Conservation (phyloP, 225 moss, liverwort and hornwort genomes). For the Pseudoscleropodium purum region DNA sequence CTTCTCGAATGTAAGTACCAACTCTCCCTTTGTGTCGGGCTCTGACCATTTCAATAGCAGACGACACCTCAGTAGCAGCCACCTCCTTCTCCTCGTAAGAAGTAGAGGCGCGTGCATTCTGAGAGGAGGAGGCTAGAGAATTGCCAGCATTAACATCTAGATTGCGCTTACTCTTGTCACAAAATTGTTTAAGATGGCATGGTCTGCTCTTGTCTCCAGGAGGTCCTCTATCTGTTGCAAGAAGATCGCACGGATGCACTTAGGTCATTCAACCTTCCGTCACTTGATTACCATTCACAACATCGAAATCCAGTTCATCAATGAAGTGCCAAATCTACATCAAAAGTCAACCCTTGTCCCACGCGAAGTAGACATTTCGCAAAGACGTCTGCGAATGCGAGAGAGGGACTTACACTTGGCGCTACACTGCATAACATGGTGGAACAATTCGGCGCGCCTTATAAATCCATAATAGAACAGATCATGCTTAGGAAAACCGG, state of each 20-base stretch:
- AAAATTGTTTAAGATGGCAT: conserved; percentile 7
- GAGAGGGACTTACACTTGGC: conserved; percentile 22
- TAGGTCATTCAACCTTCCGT: background rate
- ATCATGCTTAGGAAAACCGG: conserved; percentile 2
- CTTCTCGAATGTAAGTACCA: conserved; percentile 79
- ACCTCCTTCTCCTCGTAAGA: conserved; percentile 36
- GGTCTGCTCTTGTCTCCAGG: conserved; percentile 25
- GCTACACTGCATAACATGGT: conserved; percentile 1
- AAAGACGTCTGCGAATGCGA: background rate
- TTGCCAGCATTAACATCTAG: conserved; percentile 22
- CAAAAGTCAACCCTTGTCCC: background rate
- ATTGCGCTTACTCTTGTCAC: conserved; percentile 29
- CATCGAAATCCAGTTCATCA: background rate
- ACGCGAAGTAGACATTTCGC: background rate
- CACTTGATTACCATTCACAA: background rate
- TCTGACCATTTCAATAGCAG: conserved; percentile 21
- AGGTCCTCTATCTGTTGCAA: conserved; percentile 25
- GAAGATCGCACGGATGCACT: background rate
- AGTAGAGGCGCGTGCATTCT: conserved; percentile 19
- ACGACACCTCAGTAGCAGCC: conserved; percentile 8
- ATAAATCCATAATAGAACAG: conserved; percentile 33
- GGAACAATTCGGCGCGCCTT: conserved; percentile 25
- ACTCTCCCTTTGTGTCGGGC: conserved; percentile 82
- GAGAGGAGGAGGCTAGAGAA: conserved; percentile 18
- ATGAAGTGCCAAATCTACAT: background rate